Base-by-base conservation (phyloP, 1,284 basidiomycete species). In the Moniliella sp. region DNA sequence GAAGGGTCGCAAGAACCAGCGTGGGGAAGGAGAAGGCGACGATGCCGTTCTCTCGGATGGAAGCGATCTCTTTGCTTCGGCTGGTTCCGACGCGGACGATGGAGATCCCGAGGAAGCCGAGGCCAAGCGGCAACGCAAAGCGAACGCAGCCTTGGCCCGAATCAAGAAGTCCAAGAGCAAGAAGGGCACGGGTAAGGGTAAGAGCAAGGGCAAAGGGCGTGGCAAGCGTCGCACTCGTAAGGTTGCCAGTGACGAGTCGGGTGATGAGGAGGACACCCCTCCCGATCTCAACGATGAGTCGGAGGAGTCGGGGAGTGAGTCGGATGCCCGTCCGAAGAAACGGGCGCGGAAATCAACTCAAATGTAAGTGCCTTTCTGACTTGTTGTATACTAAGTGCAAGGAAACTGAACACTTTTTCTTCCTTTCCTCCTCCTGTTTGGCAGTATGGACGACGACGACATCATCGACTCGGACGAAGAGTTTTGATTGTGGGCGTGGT, bases 381-480 rank as follows among this genome's bases (percentile, higher is more conserved):
- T 8, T 14, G 4, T n/a, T 29, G n/a, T n/a, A 14, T 3, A 14
- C 12, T 18, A 4, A n/a, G 13, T 2, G 3, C 14, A 34, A 25
- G 17, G 18, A 13, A 34, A 15, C 25, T 17, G 9, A 10, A 9
- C 15, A 7, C n/a, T 21, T 13, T 23, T 31, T 15, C 2, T 23
- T 4, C 27, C 18, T 25, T n/a, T 27, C 28, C 23, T 33, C 8
- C 11, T 4, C 13, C 14, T n/a, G n/a, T 1, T 18, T 14, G 16
- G 7, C 32, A 30, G 27, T 13, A 18, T 34, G 4, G 38, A 36
- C 11, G 43, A 38, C 26, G 46, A 48, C 34, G 51, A 50, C 26
- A 41, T 46, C 15, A 55, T 55, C 32, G 48, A 54, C 19, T 46
- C 43, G 15, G 50, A 53, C 29, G 50, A 53, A 33, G 50, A 53